Conservation (phyloP, 2,329 filamentous ascomycete species). For the Neonectria faginata region DNA sequence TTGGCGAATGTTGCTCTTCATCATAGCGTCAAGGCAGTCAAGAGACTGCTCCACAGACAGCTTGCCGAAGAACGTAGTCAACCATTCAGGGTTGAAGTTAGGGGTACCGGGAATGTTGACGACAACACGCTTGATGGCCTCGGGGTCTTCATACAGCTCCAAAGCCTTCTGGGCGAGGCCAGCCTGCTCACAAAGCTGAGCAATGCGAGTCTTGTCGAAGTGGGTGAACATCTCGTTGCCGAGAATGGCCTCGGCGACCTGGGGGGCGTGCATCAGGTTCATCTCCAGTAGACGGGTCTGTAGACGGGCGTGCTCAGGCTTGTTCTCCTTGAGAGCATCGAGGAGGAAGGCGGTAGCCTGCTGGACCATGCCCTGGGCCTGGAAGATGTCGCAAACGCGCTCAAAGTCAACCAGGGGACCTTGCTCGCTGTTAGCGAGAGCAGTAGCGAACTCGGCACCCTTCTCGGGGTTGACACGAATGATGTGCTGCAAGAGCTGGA, state of each 20-base stretch:
- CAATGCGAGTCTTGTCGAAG: slow-evolving; percentile 92
- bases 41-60: slow-evolving; percentile 95
- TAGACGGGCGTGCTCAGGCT: slow-evolving; percentile 89
- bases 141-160: slow-evolving; percentile 93
- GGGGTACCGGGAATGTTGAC: slow-evolving; percentile 84
- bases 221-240: slow-evolving; percentile 99
- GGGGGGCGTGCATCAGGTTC: slow-evolving; percentile 96
- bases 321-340: slow-evolving; percentile 94
- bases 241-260: slow-evolving; percentile 97
- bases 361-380: slow-evolving; percentile 97
- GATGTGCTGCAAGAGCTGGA: slow-evolving; percentile 90
- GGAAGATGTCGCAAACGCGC: slow-evolving; percentile 96
- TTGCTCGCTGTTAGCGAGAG: slow-evolving; percentile 88
- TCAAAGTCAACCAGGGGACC: slow-evolving; percentile 92
- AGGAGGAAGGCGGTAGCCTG: slow-evolving; percentile 98
- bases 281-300: slow-evolving; percentile 97
- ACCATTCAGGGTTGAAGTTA: slow-evolving; percentile 90
- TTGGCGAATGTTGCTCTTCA: slow-evolving; percentile 95
- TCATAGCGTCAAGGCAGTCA: slow-evolving; percentile 95
- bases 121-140: slow-evolving; percentile 88
- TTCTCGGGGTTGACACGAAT: slow-evolving; percentile 92
- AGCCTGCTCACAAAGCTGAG: slow-evolving; percentile 91
- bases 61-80: slow-evolving; percentile 92
- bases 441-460: slow-evolving; percentile 92
- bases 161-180: slow-evolving; percentile 87